Percentiles rank a stretch among this genome's conserved stretches.
phyloP scores from a whole-genome alignment of 2,329 filamentous ascomycete species.

The Xylariales sp. region DNA sequence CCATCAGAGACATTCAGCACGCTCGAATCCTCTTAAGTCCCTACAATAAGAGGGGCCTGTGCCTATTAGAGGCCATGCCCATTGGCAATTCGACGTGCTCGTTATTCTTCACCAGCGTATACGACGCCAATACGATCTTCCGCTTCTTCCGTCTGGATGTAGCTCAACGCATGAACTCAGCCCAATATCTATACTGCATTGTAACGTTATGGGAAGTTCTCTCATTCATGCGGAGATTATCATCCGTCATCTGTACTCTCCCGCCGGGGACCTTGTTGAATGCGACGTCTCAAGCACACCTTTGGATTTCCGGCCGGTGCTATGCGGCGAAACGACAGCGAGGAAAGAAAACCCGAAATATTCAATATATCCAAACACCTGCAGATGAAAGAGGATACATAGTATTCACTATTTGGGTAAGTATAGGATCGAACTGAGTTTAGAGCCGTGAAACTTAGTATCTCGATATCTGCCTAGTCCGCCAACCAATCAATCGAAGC shows the following conservation, averaged over 20 bases:
- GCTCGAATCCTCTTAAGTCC: not conserved
- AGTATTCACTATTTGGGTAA: too few species aligned
- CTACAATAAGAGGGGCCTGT: not conserved
- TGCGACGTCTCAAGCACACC: not conserved
- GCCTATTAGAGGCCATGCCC: not conserved
- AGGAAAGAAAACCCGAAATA: not conserved
- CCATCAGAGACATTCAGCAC: too few species aligned
- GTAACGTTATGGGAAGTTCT: not conserved
- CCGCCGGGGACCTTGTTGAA: not conserved
- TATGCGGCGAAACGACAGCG: not conserved
- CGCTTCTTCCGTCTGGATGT: not conserved
- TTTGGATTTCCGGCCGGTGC: not conserved
- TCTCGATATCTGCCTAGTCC: not conserved
- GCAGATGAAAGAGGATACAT: too few species aligned
- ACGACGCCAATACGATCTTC: constrained; percentile 20
- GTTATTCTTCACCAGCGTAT: constrained; percentile 12
- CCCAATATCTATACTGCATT: constrained; percentile 3
- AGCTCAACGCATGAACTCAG: not conserved
- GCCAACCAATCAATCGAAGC: not conserved
- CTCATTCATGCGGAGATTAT: not conserved
- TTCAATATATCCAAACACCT: too few species aligned
- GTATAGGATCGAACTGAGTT: too few species aligned
- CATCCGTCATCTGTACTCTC: not conserved
- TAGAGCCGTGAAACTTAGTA: too few species aligned
- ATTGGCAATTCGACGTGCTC: not conserved